Base-by-base conservation (phyloP, 2,329 filamentous ascomycete species). In the Lachnellula subtilissima region DNA sequence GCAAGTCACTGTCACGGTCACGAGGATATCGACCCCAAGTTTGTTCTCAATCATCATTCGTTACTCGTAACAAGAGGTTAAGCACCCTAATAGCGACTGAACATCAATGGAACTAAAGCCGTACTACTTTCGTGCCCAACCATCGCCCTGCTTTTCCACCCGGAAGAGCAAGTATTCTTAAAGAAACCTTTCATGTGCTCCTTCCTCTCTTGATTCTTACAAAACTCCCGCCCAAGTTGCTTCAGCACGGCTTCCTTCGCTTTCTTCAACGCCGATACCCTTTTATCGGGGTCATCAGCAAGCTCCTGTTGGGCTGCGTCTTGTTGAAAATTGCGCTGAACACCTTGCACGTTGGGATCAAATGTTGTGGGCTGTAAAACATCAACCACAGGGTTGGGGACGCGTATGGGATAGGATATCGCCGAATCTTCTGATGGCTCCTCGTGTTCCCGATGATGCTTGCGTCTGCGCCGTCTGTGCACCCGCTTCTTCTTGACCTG, bases 241-340 rank as follows among this genome's bases (percentile, higher is more conserved):
- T 74, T 76, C 53, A 86, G 71, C 12, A 87, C 82, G 0, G 81
- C 79, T 60, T 83, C 81, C 66, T 81, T 83, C 36, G 83, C 84
- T 56, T 80, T 78, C 64, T 77, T 76, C 50, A 87, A 72, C 9
- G 82, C 80, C 61, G 74, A 79, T 4, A 74, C 74, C 54, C 83
- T 77, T 53, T 79, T 77, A 8, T 76, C 77, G 2, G 78, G 74
- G 62, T 86, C 81, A 60, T 85, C 78, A 19, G 82, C 83, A 23
- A 84, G 73, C 46, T 77, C 74, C 11, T 79, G 75, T 59, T 83
- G 80, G 2, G 75, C 73, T 61, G 80, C 76, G 64, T 86, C 82
- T 57, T 79, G 77, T 61, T 79, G 76, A 43, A 83, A 72, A 64
- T 83, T 78, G 61, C 82, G 80, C 67, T 84, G 82, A 32, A 84